Evolutionary conservation across 352 stramenopile genomes (phyloP).

Genomic region (Phytophthora brassicae): DNA sequence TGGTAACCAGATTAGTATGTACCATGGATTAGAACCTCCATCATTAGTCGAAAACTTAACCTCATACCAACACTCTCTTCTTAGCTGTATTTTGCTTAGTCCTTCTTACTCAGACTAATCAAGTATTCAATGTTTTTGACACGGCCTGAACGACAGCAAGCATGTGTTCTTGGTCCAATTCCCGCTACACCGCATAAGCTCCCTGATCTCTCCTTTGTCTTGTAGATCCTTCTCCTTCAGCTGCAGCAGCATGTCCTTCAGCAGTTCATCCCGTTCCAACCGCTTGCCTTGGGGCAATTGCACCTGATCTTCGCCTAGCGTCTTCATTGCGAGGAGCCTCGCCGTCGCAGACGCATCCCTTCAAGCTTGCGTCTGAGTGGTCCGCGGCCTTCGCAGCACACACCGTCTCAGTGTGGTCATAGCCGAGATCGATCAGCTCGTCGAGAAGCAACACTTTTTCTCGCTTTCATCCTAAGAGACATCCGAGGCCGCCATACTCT

Average conservation of each 20-base stretch:
- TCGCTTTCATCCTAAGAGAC: slow-evolving; percentile 3
- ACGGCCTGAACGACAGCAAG: slow-evolving; percentile 3
- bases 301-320: neutral
- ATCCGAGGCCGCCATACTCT: neutral
- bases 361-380: neutral
- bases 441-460: neutral
- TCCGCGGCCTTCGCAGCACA: neutral
- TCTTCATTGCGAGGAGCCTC: slow-evolving; percentile 2
- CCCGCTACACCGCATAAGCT: neutral
- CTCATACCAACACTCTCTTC: neutral
- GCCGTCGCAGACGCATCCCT: neutral
- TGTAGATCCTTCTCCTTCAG: slow-evolving; percentile 8
- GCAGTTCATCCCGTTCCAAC: neutral
- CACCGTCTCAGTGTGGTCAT: slow-evolving; percentile 1
- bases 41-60: neutral
- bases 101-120: neutral
- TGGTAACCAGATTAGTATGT: neutral
- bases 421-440: slow-evolving; percentile 7
- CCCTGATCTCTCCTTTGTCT: slow-evolving; percentile 1
- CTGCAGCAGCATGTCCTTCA: slow-evolving; percentile 6
- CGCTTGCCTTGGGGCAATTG: neutral
- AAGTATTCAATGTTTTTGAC: slow-evolving; percentile 14
- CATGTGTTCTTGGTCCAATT: neutral
- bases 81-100: slow-evolving; percentile 4
- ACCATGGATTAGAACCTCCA: neutral